phyloP scores from a whole-genome alignment of 108 stramenopile genomes.

The Skeletonema grethae region DNA sequence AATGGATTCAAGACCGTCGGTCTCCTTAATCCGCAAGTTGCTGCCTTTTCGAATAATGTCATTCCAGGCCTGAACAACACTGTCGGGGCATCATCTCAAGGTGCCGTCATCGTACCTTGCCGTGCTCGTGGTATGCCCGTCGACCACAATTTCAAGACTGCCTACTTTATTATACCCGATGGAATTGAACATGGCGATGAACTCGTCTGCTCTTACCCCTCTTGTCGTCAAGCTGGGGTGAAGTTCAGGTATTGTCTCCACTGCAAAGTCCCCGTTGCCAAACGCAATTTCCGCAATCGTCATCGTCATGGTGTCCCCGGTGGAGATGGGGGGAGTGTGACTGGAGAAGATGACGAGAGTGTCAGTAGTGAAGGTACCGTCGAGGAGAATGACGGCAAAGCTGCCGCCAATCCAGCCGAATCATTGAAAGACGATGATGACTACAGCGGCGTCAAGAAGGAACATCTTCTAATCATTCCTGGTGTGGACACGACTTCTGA shows the following conservation, averaged over 20 bases:
- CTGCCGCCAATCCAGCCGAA: not conserved
- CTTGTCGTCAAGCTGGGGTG: slow-evolving; percentile 79
- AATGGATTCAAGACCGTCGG: slow-evolving; percentile 6
- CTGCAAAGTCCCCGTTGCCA: slow-evolving; percentile 81
- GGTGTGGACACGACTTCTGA: slow-evolving; percentile 8
- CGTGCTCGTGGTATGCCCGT: slow-evolving; percentile 55
- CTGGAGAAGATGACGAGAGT: slow-evolving; percentile 11
- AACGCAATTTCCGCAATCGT: slow-evolving; percentile 76
- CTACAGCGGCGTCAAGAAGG: slow-evolving; percentile 16
- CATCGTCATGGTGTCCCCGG: slow-evolving; percentile 65
- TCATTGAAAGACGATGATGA: slow-evolving; percentile 13
- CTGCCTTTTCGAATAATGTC: slow-evolving; percentile 4
- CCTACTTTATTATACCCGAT: slow-evolving; percentile 86
- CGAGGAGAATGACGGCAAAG: slow-evolving; percentile 5
- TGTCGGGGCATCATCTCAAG: slow-evolving; percentile 5
- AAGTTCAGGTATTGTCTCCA: slow-evolving; percentile 80
- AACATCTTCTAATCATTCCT: slow-evolving; percentile 37
- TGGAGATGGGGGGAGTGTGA: slow-evolving; percentile 14
- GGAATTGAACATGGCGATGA: slow-evolving; percentile 85
- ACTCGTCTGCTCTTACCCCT: slow-evolving; percentile 79
- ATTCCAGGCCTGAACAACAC: not conserved
- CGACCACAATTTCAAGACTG: slow-evolving; percentile 70
- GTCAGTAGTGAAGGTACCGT: slow-evolving; percentile 2
- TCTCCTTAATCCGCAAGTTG: not conserved
- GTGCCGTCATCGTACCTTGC: slow-evolving; percentile 50